These are phyloP conservation scores for Kluyveromyces sp. DNA, from an alignment of 1,139 yeast species.

Conservation along the genomic window DNA sequence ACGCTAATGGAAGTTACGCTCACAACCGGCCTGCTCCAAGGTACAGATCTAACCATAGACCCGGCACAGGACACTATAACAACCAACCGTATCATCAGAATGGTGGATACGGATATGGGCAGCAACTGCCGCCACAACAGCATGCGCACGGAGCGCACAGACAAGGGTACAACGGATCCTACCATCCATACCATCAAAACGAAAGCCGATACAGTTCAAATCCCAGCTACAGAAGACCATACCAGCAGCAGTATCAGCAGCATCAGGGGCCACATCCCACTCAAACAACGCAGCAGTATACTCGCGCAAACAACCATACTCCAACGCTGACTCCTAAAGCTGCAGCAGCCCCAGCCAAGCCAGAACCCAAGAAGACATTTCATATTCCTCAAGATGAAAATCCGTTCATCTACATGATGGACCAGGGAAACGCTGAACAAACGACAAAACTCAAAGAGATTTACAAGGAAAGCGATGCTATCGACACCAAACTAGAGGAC, in stretches of 20 bases:
- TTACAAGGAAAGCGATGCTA: slow-evolving; percentile 17
- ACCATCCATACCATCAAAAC: slow-evolving; percentile 3
- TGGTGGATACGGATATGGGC: slow-evolving; percentile 1
- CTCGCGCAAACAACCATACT: not conserved
- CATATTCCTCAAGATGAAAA: slow-evolving; percentile 4
- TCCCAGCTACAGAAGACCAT: slow-evolving; percentile 1
- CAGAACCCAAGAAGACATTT: slow-evolving; percentile 1
- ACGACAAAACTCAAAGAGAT: slow-evolving; percentile 13
- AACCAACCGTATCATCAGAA: slow-evolving; percentile 2
- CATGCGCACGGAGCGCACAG: slow-evolving; percentile 1
- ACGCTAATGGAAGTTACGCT: not conserved
- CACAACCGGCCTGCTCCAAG: not conserved
- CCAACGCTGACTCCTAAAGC: not conserved
- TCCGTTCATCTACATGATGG: slow-evolving; percentile 2
- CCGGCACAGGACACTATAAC: not conserved
- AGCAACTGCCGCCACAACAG: not conserved
- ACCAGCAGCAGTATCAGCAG: not conserved
- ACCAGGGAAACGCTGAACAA: not conserved
- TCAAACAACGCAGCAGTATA: not conserved
- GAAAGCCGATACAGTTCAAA: slow-evolving; percentile 3
- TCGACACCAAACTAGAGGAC: slow-evolving; percentile 20
- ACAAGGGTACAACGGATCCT: slow-evolving; percentile 3
- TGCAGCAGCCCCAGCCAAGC: not conserved
- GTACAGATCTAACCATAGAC: slow-evolving; percentile 2
- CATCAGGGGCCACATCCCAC: not conserved